These are phyloP conservation scores for Porogramme epimiltina DNA, from an alignment of 1,284 basidiomycete genomes.

Conservation along the genomic window DNA sequence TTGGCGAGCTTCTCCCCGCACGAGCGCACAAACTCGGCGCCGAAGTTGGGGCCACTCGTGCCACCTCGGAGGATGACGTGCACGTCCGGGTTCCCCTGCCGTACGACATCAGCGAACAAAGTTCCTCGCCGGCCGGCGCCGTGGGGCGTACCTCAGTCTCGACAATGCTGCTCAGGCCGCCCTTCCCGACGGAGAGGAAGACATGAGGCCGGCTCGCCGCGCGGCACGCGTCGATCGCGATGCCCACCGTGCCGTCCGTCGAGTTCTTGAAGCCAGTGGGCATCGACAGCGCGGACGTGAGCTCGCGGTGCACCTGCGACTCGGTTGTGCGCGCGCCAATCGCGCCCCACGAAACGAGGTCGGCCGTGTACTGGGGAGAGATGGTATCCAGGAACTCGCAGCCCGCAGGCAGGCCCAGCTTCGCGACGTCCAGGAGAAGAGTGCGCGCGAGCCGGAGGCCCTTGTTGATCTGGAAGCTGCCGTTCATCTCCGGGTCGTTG, in stretches of 20 bases:
- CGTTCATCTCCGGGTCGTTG: slow-evolving; percentile 90
- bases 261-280: slow-evolving; percentile 85
- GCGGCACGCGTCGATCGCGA: slow-evolving; percentile 91
- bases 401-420: slow-evolving; percentile 83
- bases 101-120: slow-evolving; percentile 1
- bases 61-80: slow-evolving; percentile 92
- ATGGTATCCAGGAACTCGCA: slow-evolving; percentile 92
- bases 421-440: slow-evolving; percentile 85
- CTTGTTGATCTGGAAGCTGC: slow-evolving; percentile 93
- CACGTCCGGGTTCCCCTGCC: slow-evolving; percentile 83
- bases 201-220: slow-evolving; percentile 86
- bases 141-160: slow-evolving; percentile 72
- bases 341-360: slow-evolving; percentile 96
- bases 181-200: slow-evolving; percentile 92
- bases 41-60: slow-evolving; percentile 84
- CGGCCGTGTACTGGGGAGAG: slow-evolving; percentile 93
- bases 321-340: slow-evolving; percentile 97
- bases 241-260: slow-evolving; percentile 76
- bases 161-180: slow-evolving; percentile 89
- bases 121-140: background rate
- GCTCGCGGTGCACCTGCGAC: slow-evolving; percentile 92
- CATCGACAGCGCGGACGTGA: slow-evolving; percentile 87
- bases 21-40: slow-evolving; percentile 76
- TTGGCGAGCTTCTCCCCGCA: slow-evolving; percentile 79
- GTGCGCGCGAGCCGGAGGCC: slow-evolving; percentile 91